Evolutionary conservation across 495 filamentous ascomycete genomes (phyloP).

Genomic region (Penicillium lagena): DNA sequence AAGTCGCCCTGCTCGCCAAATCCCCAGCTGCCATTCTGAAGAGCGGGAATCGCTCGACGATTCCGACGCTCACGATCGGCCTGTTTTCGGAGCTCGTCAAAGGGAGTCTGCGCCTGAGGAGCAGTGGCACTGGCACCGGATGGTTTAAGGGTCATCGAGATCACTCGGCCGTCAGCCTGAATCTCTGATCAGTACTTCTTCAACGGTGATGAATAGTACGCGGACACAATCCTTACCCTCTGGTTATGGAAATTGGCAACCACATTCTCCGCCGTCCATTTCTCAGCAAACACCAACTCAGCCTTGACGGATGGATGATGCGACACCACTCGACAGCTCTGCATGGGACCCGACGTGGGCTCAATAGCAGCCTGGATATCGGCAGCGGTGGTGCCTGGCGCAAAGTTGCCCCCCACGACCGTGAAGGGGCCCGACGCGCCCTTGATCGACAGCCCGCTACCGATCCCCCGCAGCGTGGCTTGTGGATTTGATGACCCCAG

Average conservation of each 20-base stretch:
- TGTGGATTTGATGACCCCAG: slow-evolving; percentile 22
- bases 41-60: slow-evolving; percentile 13
- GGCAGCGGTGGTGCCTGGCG: slow-evolving; percentile 84
- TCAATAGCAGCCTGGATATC: slow-evolving; percentile 87
- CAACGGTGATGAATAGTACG: background rate
- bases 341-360: slow-evolving; percentile 62
- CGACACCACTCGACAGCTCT: slow-evolving; percentile 65
- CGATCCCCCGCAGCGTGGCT: slow-evolving; percentile 17
- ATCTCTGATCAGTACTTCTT: slow-evolving; percentile 13
- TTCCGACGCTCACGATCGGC: slow-evolving; percentile 39
- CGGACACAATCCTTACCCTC: slow-evolving; percentile 46
- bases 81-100: slow-evolving; percentile 39
- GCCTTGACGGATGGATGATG: slow-evolving; percentile 73
- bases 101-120: slow-evolving; percentile 20
- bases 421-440: slow-evolving; percentile 68
- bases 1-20: background rate
- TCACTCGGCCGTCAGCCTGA: slow-evolving; percentile 78
- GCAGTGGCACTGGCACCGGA: slow-evolving; percentile 20
- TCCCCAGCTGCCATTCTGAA: background rate
- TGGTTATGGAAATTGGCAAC: slow-evolving; percentile 84
- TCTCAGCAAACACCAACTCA: slow-evolving; percentile 76
- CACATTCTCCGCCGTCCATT: slow-evolving; percentile 69
- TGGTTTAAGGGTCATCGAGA: slow-evolving; percentile 68
- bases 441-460: slow-evolving; percentile 63
- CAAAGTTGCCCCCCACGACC: slow-evolving; percentile 87